Evolutionary conservation across 306 rosid genomes (phyloP).

Genomic region (Mimosa bimucronata): DNA sequence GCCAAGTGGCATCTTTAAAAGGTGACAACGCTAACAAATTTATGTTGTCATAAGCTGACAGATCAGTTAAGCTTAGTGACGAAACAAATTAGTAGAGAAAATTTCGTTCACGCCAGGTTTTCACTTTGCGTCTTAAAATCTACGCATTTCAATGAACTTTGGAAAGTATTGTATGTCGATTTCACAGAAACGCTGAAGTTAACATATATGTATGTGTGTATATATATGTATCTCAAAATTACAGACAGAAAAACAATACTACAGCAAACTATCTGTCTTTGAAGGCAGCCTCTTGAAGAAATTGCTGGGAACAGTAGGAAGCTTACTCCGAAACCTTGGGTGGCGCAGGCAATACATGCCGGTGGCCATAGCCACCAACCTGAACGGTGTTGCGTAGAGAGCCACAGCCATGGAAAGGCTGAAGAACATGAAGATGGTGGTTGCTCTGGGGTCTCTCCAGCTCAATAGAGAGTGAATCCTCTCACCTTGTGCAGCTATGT

Average conservation of each 20-base stretch:
- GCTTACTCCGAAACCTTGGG: slow-evolving; percentile 78
- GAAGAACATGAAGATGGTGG: slow-evolving; percentile 63
- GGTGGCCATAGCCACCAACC: slow-evolving; percentile 66
- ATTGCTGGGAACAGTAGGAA: slow-evolving; percentile 73
- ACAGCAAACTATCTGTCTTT: slow-evolving; percentile 68
- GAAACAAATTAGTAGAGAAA: neutral
- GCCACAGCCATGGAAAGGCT: slow-evolving; percentile 62
- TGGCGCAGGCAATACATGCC: slow-evolving; percentile 71
- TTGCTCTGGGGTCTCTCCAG: slow-evolving; percentile 90
- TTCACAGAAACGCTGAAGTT: neutral
- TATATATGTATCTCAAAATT: neutral
- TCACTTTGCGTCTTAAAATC: neutral
- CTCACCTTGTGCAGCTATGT: slow-evolving; percentile 93
- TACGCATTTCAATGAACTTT: neutral
- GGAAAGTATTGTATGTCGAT: neutral
- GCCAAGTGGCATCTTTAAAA: neutral
- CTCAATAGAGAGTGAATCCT: slow-evolving; percentile 72
- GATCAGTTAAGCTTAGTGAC: neutral
- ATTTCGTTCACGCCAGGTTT: neutral
- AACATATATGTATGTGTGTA: neutral
- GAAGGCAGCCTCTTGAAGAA: slow-evolving; percentile 90
- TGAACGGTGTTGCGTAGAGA: slow-evolving; percentile 69
- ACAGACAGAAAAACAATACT: neutral
- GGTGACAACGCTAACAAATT: neutral
- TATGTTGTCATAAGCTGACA: neutral